phyloP scores from a whole-genome alignment of 2,329 filamentous ascomycete species.

The Neospermospora avenae region DNA sequence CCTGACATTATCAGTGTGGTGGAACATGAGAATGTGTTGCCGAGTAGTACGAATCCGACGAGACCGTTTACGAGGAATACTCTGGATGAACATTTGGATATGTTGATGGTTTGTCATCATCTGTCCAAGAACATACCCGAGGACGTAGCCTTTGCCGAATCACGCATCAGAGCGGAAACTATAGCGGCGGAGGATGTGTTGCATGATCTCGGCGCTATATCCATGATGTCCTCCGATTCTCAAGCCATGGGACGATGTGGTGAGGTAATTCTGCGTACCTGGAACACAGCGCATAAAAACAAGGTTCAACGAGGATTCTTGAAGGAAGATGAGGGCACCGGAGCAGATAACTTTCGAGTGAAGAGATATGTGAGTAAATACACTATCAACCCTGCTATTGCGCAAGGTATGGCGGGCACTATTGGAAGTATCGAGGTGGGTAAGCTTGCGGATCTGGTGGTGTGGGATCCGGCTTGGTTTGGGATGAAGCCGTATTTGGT shows the following conservation, averaged over 20 bases:
- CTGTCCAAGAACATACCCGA: slow-evolving; percentile 89
- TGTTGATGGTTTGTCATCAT: slow-evolving; percentile 98
- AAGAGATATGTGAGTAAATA: slow-evolving; percentile 95
- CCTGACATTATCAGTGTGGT: slow-evolving; percentile 96
- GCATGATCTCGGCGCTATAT: slow-evolving; percentile 91
- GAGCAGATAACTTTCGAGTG: slow-evolving; percentile 85
- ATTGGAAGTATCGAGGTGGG: slow-evolving; percentile 85
- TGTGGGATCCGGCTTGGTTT: slow-evolving; percentile 85
- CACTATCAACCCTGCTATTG: slow-evolving; percentile 88
- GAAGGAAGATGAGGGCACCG: slow-evolving; percentile 73
- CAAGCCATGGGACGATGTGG: slow-evolving; percentile 97
- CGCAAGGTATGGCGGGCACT: slow-evolving; percentile 85
- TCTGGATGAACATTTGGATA: slow-evolving; percentile 93
- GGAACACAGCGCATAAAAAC: slow-evolving; percentile 98
- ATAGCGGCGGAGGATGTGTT: slow-evolving; percentile 96
- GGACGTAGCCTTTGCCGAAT: slow-evolving; percentile 93
- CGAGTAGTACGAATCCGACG: slow-evolving; percentile 89
- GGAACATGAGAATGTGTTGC: slow-evolving; percentile 82
- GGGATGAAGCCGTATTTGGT: slow-evolving; percentile 80
- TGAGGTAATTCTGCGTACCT: slow-evolving; percentile 88
- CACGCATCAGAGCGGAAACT: slow-evolving; percentile 89
- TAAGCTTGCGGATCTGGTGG: slow-evolving; percentile 82
- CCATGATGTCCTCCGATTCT: slow-evolving; percentile 94
- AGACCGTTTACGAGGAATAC: slow-evolving; percentile 89
- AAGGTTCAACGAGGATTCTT: slow-evolving; percentile 78